Conservation (phyloP, 2,329 filamentous ascomycete genomes). For the Diplodia seriata region DNA sequence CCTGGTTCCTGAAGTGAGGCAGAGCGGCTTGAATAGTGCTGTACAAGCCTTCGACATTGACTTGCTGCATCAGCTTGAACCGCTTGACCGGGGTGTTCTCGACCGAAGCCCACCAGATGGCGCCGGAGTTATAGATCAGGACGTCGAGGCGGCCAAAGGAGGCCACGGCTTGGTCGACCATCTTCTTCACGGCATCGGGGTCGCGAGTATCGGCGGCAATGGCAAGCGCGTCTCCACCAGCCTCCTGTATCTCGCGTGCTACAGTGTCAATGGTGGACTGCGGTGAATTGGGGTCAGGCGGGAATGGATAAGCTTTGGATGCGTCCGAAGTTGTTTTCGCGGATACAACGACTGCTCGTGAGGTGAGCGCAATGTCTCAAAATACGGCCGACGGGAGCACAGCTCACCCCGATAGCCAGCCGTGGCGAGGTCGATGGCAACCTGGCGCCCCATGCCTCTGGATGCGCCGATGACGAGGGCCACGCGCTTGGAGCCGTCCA, state of each 20-base stretch:
- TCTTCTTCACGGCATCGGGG: constrained; percentile 63
- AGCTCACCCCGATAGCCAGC: constrained; percentile 72
- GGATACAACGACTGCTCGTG: constrained; percentile 70
- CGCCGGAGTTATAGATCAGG: constrained; percentile 82
- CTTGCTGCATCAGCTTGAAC: constrained; percentile 67
- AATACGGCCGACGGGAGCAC: neutral
- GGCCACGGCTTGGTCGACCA: constrained; percentile 65
- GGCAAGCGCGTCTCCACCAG: constrained; percentile 69
- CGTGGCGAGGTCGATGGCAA: constrained; percentile 77
- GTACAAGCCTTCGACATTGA: constrained; percentile 73
- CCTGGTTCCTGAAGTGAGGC: constrained; percentile 66
- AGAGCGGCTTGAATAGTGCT: constrained; percentile 71
- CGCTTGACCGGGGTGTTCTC: constrained; percentile 74
- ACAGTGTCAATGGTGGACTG: constrained; percentile 83
- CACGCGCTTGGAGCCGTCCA: constrained; percentile 50
- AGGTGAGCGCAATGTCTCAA: neutral
- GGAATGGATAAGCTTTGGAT: constrained; percentile 63
- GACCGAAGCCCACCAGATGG: constrained; percentile 83
- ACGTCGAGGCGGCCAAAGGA: constrained; percentile 72
- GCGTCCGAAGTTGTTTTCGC: constrained; percentile 77
- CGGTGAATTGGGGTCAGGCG: constrained; percentile 77
- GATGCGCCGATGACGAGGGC: constrained; percentile 78
- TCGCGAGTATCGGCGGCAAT: constrained; percentile 74
- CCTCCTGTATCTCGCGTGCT: constrained; percentile 71
- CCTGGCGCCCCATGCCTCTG: constrained; percentile 79